These are phyloP conservation scores for Amanita subjunquillea DNA, from an alignment of 768 basidiomycete species.

Conservation along the genomic window DNA sequence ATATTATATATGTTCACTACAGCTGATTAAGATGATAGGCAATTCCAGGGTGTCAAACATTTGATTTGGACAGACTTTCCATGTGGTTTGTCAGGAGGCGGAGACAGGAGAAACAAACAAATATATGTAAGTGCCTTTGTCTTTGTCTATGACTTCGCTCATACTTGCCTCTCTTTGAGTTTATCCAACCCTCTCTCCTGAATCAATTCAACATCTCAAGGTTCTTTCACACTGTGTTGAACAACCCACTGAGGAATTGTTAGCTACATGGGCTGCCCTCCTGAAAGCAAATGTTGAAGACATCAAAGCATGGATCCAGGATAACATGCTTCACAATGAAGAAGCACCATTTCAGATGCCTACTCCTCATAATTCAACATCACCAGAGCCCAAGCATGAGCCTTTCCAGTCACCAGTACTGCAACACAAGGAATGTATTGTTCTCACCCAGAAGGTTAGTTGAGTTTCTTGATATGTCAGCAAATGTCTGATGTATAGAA, in stretches of 20 bases:
- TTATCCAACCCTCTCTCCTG: conserved; percentile 13
- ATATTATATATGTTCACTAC: neutral
- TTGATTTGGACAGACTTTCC: neutral
- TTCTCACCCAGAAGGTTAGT: neutral
- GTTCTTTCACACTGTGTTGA: conserved; percentile 13
- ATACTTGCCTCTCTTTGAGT: neutral
- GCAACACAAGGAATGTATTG: neutral
- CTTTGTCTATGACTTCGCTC: neutral
- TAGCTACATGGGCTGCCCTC: conserved; percentile 22
- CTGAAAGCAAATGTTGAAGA: conserved; percentile 13
- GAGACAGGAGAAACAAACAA: neutral
- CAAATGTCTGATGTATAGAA: neutral
- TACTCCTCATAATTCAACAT: conserved; percentile 5
- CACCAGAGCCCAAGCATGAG: neutral
- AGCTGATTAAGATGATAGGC: neutral
- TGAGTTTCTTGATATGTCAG: neutral
- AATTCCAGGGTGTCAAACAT: conserved; percentile 12
- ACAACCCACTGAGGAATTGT: conserved; percentile 14
- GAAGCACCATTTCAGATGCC: conserved; percentile 1
- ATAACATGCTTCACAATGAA: neutral
- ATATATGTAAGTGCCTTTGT: neutral
- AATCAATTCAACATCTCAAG: conserved; percentile 14
- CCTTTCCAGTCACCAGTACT: conserved; percentile 1
- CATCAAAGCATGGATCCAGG: conserved; percentile 14
- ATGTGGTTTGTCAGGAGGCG: conserved; percentile 13